Base-by-base conservation (phyloP, 139 green algal species). In the Microglena sp. region DNA sequence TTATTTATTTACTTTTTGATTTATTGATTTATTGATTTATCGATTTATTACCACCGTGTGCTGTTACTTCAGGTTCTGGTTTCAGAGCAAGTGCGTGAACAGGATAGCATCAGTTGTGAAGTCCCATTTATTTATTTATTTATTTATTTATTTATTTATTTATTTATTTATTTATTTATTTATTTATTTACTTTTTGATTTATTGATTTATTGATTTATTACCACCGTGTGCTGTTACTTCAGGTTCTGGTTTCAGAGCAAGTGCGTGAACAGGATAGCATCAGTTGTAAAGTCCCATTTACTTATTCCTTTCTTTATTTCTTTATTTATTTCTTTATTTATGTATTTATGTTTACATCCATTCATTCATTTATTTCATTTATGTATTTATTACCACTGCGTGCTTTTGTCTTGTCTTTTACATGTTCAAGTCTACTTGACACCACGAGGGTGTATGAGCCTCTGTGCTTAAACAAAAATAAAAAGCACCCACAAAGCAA, bases 201-300 rank as follows among this genome's bases (percentile, higher is more conserved):
- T 18, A 50, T 18, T 50, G 15, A 24, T 11, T 18, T 18, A 24
- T 18, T 50, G 36, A 7, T 40, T 29, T 22, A 28, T 18, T 40
- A 11, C 55, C 46, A 21, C 46, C 29, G 46, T 5, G 11, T 57
- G 5, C 22, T 21, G 6, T 57, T 8, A 5, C 46, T n/a, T 57
- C 72, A 84, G 73, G 70, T 78, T 30, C 61, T 68, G 33, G 74
- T 82, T 21, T 68, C 66, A 4, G 62, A 82, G 31, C 62, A 75
- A n/a, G 65, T 66, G 22, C 43, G 77, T 40, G 18, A 68, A 2
- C 4, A 61, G 43, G 32, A 67, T 1, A 32, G 56, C 26, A 53
- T 67, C 44, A 45, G 56, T 75, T 44, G 80, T 77, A 67, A 65
- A 24, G 76, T 97, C 21, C n/a, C n/a, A 21, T 59, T 27, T 59